Conservation (phyloP, 805 yeast species). For the Yamadazyma ubonensis region DNA sequence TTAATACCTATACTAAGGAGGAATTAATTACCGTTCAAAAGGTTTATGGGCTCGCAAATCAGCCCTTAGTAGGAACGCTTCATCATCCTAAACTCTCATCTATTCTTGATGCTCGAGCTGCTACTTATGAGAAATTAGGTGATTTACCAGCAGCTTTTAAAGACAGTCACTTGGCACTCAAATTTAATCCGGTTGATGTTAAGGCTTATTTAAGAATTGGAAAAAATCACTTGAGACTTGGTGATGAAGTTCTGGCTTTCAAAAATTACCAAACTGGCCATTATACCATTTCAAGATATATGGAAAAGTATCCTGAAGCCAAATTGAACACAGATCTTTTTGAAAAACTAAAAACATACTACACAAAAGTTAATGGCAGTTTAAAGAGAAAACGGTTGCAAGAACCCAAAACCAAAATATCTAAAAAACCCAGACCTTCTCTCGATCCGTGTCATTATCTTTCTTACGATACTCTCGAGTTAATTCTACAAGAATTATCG, state of each 20-base stretch:
- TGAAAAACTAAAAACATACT: slow-evolving; percentile 23
- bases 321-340: slow-evolving; percentile 21
- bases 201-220: slow-evolving; percentile 49
- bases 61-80: slow-evolving; percentile 29
- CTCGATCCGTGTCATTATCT: slow-evolving; percentile 29
- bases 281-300: slow-evolving; percentile 33
- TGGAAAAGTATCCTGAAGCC: slow-evolving; percentile 22
- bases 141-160: slow-evolving; percentile 29
- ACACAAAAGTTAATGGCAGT: slow-evolving; percentile 20
- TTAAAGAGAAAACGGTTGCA: slow-evolving; percentile 24
- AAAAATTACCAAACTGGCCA: slow-evolving; percentile 37
- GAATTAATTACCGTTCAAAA: slow-evolving; percentile 20
- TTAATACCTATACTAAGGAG: slow-evolving; percentile 17
- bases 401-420: no score
- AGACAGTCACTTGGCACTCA: slow-evolving; percentile 37
- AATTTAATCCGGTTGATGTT: slow-evolving; percentile 44
- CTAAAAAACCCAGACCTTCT: no score
- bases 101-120: slow-evolving; percentile 48
- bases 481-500: slow-evolving; percentile 24
- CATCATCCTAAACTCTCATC: slow-evolving; percentile 38
- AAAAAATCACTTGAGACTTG: slow-evolving; percentile 29
- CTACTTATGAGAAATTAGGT: slow-evolving; percentile 45
- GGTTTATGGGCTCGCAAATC: slow-evolving; percentile 19
- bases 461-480: slow-evolving; percentile 30
- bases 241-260: slow-evolving; percentile 34